Conservation (phyloP, 2,329 filamentous ascomycete genomes). For the Chaetomium olivaceum region DNA sequence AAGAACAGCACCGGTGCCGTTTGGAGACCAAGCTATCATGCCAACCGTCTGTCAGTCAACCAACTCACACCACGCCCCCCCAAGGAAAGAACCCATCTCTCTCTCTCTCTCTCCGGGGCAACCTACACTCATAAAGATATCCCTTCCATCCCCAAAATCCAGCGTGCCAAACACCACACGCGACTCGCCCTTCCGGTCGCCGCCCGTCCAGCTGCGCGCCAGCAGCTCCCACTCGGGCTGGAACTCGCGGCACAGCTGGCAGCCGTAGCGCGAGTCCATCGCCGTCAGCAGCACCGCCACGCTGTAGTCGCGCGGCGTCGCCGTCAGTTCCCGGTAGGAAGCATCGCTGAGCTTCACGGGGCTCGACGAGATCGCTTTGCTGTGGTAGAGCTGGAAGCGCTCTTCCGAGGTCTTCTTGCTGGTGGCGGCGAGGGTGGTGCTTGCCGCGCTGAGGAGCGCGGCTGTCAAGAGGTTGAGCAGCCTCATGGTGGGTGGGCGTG, state of each 20-base stretch:
- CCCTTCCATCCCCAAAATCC: conserved; percentile 83
- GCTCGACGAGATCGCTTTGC: conserved; percentile 63
- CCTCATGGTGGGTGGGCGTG: conserved; percentile 59
- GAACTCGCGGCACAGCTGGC: conserved; percentile 84
- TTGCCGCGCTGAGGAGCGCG: conserved; percentile 51
- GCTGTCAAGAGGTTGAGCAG: conserved; percentile 63
- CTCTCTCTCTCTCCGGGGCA: background rate
- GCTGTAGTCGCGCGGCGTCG: conserved; percentile 78
- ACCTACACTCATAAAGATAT: conserved; percentile 80
- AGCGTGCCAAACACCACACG: conserved; percentile 78
- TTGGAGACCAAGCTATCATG: conserved; percentile 81
- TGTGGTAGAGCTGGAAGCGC: conserved; percentile 70
- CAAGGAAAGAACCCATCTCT: background rate
- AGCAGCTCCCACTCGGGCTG: conserved; percentile 92
- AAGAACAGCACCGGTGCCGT: conserved; percentile 88
- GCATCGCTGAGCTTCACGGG: conserved; percentile 78
- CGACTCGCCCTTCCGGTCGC: conserved; percentile 72
- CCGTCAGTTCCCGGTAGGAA: conserved; percentile 73
- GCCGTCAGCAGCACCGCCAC: conserved; percentile 84
- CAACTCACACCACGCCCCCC: conserved; percentile 4
- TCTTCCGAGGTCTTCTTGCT: conserved; percentile 55
- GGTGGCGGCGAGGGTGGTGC: conserved; percentile 53
- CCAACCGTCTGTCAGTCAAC: conserved; percentile 6
- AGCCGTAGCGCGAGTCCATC: conserved; percentile 78
- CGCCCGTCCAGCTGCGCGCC: conserved; percentile 81